Base-by-base conservation (phyloP, 2,329 filamentous ascomycete species). In the Zymoseptoria passerinii region DNA sequence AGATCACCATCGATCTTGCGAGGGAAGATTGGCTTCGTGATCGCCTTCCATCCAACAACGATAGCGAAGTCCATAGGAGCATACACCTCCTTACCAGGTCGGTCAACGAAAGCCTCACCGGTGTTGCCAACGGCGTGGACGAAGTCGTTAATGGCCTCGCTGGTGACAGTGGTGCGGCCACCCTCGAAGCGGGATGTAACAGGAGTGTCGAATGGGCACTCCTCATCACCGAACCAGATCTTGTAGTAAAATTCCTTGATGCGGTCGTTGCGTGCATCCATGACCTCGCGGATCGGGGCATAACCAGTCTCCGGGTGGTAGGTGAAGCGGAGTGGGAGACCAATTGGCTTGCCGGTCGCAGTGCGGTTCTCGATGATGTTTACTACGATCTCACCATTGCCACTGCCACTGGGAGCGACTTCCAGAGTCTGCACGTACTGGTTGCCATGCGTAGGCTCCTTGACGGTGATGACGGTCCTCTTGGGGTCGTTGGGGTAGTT, bases 221-320 rank as follows among this genome's bases (percentile, higher is more conserved):
- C 76, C 70, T 96, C 92, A 60, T 92, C 83, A 49, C 91, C 94
- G 68, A 99, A 99, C 94, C 94, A 99, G 65, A 95, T 87, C 67
- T 87, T 86, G 85, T 95, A 99, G 81, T 99, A 99, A 74, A 99
- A 99, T 75, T 96, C 90, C 81, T 99, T 99, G 80, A 99, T 97
- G 64, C 90, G 89, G 72, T 99, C 92, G 72, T 99, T 99, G 71
- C 94, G 90, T 57, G 84, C 88, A 40, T 91, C 84, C 94, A 99
- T 99, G 63, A 97, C 88, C 75, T 99, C 94, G 61, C 88, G 88
- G 66, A 99, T 96, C 18, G 94, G 94, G n/a, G 95, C 92, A 72
- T 96, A 99, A 28, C 94, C 94, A 58, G 90, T 88, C 75, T 97
- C 92, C 1, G 94, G 94, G 72, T 92, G 89, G 77, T 99, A 99